These are phyloP conservation scores for Metschnikowia amazonensis DNA, from an alignment of 805 yeast species.

Conservation along the genomic window DNA sequence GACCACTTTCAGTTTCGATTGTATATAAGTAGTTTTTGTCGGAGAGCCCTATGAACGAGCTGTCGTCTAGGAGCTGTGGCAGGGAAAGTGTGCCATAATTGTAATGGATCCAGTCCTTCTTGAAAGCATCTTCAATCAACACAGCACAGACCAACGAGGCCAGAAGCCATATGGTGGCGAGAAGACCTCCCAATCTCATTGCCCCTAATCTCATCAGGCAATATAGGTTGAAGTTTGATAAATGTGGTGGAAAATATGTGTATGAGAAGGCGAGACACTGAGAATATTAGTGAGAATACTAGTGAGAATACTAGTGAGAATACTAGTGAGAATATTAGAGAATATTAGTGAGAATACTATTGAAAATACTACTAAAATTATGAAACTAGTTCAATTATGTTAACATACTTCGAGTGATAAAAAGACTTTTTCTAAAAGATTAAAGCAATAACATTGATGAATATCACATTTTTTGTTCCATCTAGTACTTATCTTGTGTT, in stretches of 20 bases:
- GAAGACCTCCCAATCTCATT: conserved; percentile 3
- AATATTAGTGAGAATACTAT: too few species aligned
- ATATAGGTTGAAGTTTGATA: not conserved
- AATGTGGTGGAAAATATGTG: too few species aligned
- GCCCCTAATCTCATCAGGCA: conserved; percentile 6
- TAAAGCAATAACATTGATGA: too few species aligned
- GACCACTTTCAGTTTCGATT: conserved; percentile 22
- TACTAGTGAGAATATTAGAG: too few species aligned
- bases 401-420: too few species aligned
- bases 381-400: too few species aligned
- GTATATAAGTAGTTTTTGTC: conserved; percentile 20
- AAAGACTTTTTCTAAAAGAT: too few species aligned
- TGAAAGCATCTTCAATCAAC: conserved; percentile 51
- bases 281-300: not conserved
- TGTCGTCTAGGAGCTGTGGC: conserved; percentile 14
- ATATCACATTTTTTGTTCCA: too few species aligned
- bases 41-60: conserved; percentile 23
- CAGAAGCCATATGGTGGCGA: conserved; percentile 5
- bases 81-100: conserved; percentile 39
- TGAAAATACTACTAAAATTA: too few species aligned
- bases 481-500: too few species aligned
- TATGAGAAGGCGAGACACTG: too few species aligned
- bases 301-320: not conserved
- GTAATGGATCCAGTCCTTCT: conserved; percentile 51
- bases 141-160: conserved; percentile 13